Conservation (phyloP, 202 grass and related monocot species). For the Eragrostis tef region DNA sequence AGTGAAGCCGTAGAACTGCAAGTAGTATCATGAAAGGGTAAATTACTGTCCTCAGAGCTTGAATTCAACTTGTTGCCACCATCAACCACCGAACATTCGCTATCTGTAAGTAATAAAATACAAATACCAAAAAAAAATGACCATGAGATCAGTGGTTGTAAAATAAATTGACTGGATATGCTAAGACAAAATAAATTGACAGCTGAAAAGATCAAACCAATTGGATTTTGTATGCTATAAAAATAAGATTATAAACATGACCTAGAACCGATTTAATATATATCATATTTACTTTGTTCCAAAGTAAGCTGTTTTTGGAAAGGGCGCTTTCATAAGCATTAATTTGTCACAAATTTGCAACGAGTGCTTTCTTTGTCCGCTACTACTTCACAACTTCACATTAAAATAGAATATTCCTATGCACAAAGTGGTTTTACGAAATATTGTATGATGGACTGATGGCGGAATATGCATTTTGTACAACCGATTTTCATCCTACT, state of each 20-base stretch:
- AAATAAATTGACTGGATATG: slow-evolving; percentile 2
- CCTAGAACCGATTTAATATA: slow-evolving; percentile 7
- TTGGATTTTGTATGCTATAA: slow-evolving; percentile 8
- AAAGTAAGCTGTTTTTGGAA: slow-evolving; percentile 11
- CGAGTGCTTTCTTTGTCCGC: slow-evolving; percentile 18
- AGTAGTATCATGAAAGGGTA: slow-evolving; percentile 29
- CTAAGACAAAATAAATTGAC: background rate
- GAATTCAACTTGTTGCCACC: slow-evolving; percentile 43
- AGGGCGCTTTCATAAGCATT: background rate
- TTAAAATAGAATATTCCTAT: background rate
- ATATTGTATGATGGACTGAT: background rate
- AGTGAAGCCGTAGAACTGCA: slow-evolving; percentile 41
- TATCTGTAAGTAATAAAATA: slow-evolving; percentile 50
- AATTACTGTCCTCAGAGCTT: slow-evolving; percentile 44
- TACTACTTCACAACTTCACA: slow-evolving; percentile 5
- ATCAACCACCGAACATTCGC: slow-evolving; percentile 47
- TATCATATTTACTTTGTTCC: background rate
- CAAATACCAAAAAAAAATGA: slow-evolving; percentile 6
- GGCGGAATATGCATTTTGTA: background rate
- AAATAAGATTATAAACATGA: background rate
- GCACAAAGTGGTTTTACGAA: background rate
- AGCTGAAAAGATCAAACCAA: slow-evolving; percentile 5
- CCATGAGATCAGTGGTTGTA: slow-evolving; percentile 1
- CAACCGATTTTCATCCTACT: background rate
- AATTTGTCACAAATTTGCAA: background rate